These are phyloP conservation scores for Solanum gracilifrons DNA, from an alignment of 257 asterid species.

Conservation along the genomic window DNA sequence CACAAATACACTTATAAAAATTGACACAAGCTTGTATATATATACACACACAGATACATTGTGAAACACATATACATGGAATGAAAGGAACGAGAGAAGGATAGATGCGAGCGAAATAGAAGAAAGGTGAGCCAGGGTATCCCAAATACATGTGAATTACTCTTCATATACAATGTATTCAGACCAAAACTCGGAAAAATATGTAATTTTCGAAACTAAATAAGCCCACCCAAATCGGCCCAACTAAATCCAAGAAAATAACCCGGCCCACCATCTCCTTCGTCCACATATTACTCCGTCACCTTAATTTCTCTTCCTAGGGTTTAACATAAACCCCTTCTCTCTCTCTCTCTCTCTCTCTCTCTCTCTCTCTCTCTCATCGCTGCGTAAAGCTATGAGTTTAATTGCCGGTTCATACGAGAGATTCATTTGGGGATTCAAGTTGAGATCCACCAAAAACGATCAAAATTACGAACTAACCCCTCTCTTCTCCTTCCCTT, in stretches of 20 bases:
- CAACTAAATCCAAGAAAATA: background rate
- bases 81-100: background rate
- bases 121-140: background rate
- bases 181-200: background rate
- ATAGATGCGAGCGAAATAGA: background rate
- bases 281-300: background rate
- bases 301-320: background rate
- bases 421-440: conserved; percentile 94
- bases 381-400: conserved; percentile 26
- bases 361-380: background rate
- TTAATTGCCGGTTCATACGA: conserved; percentile 92
- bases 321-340: background rate
- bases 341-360: background rate
- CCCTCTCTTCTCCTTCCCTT: conserved; percentile 84
- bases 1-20: background rate
- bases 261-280: background rate
- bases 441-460: conserved; percentile 27
- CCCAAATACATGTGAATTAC: too few relatives aligned
- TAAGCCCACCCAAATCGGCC: background rate
- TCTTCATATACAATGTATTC: background rate
- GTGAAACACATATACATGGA: background rate
- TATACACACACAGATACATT: background rate
- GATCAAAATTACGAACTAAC: conserved; percentile 23
- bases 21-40: background rate
- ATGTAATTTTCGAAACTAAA: background rate